Percentiles rank a stretch among this genome's conserved stretches.
Evolutionary conservation across 2,329 filamentous ascomycete species (phyloP).

Genomic region (Botryotinia globosa): DNA sequence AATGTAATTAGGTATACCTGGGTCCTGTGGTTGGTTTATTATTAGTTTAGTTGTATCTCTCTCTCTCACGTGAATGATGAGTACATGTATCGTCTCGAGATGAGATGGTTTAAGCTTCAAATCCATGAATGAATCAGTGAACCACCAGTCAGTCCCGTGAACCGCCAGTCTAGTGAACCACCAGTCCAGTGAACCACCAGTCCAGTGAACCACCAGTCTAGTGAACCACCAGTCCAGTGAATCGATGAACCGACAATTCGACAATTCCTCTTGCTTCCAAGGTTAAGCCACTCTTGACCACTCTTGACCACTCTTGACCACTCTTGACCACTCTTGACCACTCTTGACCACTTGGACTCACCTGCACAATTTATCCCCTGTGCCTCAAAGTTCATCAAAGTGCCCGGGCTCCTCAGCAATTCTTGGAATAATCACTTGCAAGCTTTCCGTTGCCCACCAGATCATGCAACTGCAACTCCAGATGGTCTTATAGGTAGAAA

Average conservation of each 20-base stretch:
- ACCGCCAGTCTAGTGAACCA: too few species aligned
- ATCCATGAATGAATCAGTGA: not conserved
- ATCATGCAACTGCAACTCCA: slow-evolving; percentile 15
- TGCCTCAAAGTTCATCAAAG: slow-evolving; percentile 3
- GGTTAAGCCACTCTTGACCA: too few species aligned
- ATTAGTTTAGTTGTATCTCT: not conserved
- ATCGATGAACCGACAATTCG: not conserved
- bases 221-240: too few species aligned
- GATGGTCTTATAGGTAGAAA: not conserved
- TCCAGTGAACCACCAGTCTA: too few species aligned
- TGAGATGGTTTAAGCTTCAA: not conserved
- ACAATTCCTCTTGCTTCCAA: too few species aligned
- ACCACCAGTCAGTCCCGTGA: too few species aligned
- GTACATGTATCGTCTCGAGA: not conserved
- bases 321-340: too few species aligned
- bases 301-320: too few species aligned
- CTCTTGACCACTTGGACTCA: not conserved
- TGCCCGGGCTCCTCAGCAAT: not conserved
- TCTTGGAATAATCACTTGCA: not conserved
- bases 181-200: not conserved
- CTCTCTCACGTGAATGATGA: not conserved
- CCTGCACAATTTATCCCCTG: not conserved
- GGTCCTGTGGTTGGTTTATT: not conserved
- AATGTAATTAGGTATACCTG: not conserved
- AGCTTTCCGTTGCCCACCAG: slow-evolving; percentile 12